A percentile compares a stretch with the other conserved stretches of the same genome.
These are phyloP conservation scores for Anthracocystis walkeri DNA, from an alignment of 1,284 basidiomycete genomes.

Conservation along the genomic window DNA sequence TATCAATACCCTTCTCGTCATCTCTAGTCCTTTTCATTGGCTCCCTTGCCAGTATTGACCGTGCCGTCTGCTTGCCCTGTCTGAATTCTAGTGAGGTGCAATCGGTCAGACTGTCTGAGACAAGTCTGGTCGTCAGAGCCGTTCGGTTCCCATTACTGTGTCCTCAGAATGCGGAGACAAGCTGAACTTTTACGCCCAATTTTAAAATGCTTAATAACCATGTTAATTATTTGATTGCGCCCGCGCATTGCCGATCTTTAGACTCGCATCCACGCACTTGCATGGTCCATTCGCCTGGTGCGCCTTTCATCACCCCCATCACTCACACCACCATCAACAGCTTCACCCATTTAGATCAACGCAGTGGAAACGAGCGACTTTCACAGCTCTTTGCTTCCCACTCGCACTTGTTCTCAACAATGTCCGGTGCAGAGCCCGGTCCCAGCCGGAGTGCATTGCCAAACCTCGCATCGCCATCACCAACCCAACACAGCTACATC, in stretches of 20 bases:
- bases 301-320: not conserved
- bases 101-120: not conserved
- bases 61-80: not conserved
- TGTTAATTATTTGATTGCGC: constrained; percentile 10
- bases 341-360: too few relatives aligned
- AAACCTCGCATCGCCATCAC: constrained; percentile 8
- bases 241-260: constrained; percentile 5
- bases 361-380: not conserved
- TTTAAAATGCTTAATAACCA: too few relatives aligned
- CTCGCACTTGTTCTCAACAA: constrained; percentile 9
- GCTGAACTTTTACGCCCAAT: constrained; percentile 11
- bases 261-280: not conserved
- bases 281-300: not conserved
- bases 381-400: not conserved
- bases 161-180: not conserved
- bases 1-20: not conserved
- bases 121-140: not conserved
- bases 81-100: not conserved
- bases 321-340: not conserved
- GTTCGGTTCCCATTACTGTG: not conserved
- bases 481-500: constrained; percentile 19
- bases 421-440: constrained; percentile 23
- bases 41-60: not conserved
- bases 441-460: constrained; percentile 20
- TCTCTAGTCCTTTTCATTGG: not conserved